phyloP scores from a whole-genome alignment of 2,329 filamentous ascomycete species.

The Aspergillus viridinutans region DNA sequence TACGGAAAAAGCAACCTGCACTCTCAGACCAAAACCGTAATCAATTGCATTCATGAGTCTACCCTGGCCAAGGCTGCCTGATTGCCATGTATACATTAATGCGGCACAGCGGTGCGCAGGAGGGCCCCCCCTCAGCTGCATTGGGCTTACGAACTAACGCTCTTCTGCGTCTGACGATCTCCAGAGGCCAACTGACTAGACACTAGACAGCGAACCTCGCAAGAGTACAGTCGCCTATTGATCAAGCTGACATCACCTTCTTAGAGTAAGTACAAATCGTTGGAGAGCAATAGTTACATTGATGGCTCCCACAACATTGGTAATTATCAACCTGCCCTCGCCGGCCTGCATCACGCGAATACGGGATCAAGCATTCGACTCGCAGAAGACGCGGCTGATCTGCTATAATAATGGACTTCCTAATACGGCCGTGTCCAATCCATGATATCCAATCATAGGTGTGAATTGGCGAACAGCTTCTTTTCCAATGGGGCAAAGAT shows the following conservation, averaged over 20 bases:
- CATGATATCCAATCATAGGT: background rate
- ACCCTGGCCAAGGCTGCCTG: slow-evolving; percentile 8
- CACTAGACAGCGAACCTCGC: background rate
- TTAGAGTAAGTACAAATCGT: background rate
- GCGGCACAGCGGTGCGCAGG: slow-evolving; percentile 12
- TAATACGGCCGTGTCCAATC: background rate
- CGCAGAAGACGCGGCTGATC: background rate
- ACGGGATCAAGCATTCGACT: background rate
- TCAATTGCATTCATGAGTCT: slow-evolving; percentile 3
- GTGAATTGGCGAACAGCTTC: background rate
- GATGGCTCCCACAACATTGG: background rate
- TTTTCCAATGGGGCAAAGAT: background rate
- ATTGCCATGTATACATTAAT: slow-evolving; percentile 15
- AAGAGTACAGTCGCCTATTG: background rate
- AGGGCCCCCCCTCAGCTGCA: slow-evolving; percentile 15
- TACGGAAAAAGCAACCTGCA: slow-evolving; percentile 1
- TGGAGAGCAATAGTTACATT: background rate
- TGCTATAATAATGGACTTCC: background rate
- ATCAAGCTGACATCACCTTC: background rate
- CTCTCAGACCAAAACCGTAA: slow-evolving; percentile 6
- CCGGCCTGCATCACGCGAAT: background rate
- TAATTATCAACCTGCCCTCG: background rate
- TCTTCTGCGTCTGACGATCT: slow-evolving; percentile 9
- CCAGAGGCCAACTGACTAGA: slow-evolving; percentile 6
- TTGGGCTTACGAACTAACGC: slow-evolving; percentile 16